Evolutionary conservation across 1,139 yeast genomes (phyloP).

Genomic region (Debaryomyces udenii): DNA sequence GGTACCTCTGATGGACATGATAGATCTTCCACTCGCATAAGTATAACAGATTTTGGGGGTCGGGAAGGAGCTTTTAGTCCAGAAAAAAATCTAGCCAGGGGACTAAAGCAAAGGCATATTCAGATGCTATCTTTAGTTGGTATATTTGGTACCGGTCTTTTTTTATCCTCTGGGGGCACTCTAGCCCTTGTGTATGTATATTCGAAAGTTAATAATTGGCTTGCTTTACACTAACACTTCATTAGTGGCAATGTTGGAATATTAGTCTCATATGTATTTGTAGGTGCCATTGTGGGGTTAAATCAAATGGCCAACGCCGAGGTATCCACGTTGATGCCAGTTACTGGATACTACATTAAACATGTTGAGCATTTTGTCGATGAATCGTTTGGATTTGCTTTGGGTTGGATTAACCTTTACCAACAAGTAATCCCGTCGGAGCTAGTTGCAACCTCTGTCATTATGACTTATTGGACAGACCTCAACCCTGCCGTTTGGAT

Average conservation of each 20-base stretch:
- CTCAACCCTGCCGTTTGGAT: slow-evolving; percentile 31
- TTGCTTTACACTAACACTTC: slow-evolving; percentile 7
- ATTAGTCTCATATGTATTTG: slow-evolving; percentile 24
- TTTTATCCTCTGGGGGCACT: slow-evolving; percentile 26
- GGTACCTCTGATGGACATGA: too few species aligned
- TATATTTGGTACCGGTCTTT: slow-evolving; percentile 31
- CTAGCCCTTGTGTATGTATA: slow-evolving; percentile 17
- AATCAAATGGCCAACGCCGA: slow-evolving; percentile 31
- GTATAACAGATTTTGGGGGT: too few species aligned
- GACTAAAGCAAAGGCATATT: slow-evolving; percentile 32
- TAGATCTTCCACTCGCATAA: too few species aligned
- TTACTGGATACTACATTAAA: slow-evolving; percentile 29
- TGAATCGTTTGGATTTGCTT: slow-evolving; percentile 29
- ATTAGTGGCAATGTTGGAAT: slow-evolving; percentile 25
- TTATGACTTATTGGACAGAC: slow-evolving; percentile 29
- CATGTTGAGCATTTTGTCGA: slow-evolving; percentile 33
- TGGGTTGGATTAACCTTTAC: slow-evolving; percentile 28
- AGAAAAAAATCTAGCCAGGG: slow-evolving; percentile 12
- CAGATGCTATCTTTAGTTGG: slow-evolving; percentile 37
- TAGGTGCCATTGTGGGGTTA: slow-evolving; percentile 22
- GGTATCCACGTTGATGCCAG: slow-evolving; percentile 34
- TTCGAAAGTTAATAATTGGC: background rate
- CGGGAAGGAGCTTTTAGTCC: slow-evolving; percentile 3
- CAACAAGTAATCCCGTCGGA: slow-evolving; percentile 25
- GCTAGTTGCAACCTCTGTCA: slow-evolving; percentile 30